These are phyloP conservation scores for Penicillium sp. DNA, from an alignment of 2,329 filamentous ascomycete genomes.

Conservation along the genomic window DNA sequence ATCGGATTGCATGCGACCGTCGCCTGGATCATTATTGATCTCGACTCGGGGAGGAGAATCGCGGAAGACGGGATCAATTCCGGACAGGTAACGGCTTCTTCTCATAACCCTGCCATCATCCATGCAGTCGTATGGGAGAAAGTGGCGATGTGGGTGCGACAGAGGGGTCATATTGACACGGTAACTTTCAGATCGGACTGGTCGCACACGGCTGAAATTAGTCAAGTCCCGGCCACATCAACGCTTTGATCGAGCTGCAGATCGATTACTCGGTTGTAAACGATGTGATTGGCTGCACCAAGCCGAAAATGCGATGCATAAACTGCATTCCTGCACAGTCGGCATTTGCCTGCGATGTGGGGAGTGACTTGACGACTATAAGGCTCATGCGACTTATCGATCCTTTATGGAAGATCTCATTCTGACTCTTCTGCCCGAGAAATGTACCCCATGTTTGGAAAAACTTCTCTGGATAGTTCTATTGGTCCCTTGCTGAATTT, in stretches of 20 bases:
- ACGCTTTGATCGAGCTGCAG: neutral
- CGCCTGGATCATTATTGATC: neutral
- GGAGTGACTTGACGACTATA: neutral
- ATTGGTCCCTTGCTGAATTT: neutral
- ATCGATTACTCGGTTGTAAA: neutral
- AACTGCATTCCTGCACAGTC: neutral
- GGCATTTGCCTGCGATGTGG: neutral
- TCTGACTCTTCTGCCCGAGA: neutral
- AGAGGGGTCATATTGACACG: neutral
- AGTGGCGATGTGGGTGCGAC: neutral
- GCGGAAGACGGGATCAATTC: neutral
- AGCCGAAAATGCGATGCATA: neutral
- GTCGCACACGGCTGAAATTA: neutral
- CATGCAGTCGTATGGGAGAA: neutral
- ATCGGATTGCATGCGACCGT: neutral
- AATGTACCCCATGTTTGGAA: neutral
- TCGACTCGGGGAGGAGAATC: neutral
- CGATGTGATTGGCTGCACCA: neutral
- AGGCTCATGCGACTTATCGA: neutral
- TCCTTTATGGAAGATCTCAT: neutral
- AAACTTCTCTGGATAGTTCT: neutral
- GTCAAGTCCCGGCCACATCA: neutral
- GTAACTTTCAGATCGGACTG: neutral
- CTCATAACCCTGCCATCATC: neutral
- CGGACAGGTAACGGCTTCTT: neutral